These are phyloP conservation scores for Micromonas commoda DNA, from an alignment of 139 green algal genomes.

Conservation along the genomic window DNA sequence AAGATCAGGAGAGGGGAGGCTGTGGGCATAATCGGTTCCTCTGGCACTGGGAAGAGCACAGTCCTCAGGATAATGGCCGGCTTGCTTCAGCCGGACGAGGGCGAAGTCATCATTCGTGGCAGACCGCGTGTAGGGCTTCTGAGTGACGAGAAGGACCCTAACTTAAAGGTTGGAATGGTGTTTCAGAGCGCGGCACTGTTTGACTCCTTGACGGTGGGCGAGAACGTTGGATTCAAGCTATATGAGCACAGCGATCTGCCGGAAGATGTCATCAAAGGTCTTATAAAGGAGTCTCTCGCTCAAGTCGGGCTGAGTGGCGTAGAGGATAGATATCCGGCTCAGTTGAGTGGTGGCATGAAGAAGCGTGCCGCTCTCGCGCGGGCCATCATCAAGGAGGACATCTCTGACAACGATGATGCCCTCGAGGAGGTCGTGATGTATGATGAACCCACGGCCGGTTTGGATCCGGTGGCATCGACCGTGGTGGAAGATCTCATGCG, in stretches of 20 bases:
- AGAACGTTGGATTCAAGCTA: constrained; percentile 92
- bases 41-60: constrained; percentile 95
- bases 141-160: constrained; percentile 12
- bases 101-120: constrained; percentile 73
- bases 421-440: constrained; percentile 92
- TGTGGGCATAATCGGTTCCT: constrained; percentile 95
- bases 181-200: constrained; percentile 98
- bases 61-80: constrained; percentile 87
- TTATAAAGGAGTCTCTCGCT: constrained; percentile 67
- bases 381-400: constrained; percentile 57
- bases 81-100: constrained; percentile 83
- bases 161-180: constrained; percentile 42
- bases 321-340: constrained; percentile 77
- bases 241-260: constrained; percentile 86
- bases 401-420: neutral
- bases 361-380: constrained; percentile 95
- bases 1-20: constrained; percentile 89
- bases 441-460: constrained; percentile 93
- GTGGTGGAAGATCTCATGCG: constrained; percentile 96
- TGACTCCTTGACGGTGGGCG: constrained; percentile 86
- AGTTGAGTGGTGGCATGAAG: constrained; percentile 96
- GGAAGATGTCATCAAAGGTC: constrained; percentile 54
- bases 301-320: constrained; percentile 83
- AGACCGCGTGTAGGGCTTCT: constrained; percentile 46
- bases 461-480: constrained; percentile 95